Percentiles rank a stretch among this genome's conserved stretches.
phyloP scores from a whole-genome alignment of 164 flowering plant genomes.

The Piper betle region DNA sequence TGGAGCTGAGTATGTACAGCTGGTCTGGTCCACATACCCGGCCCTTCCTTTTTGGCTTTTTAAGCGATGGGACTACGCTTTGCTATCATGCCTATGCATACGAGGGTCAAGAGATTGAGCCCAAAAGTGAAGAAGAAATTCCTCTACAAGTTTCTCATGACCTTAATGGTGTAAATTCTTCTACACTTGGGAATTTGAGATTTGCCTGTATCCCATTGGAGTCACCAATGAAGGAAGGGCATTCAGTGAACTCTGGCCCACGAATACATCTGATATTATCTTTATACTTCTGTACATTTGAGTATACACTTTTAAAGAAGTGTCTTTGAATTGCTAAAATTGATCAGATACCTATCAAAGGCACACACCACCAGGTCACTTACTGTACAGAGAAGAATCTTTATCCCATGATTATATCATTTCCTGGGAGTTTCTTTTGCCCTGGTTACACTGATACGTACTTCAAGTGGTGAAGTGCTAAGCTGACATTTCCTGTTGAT shows the following conservation, averaged over 20 bases:
- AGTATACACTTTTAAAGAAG: background rate
- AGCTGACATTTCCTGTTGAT: slow-evolving; percentile 6
- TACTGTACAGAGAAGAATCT: slow-evolving; percentile 89
- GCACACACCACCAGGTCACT: slow-evolving; percentile 96
- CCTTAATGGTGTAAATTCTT: slow-evolving; percentile 30
- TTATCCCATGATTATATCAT: slow-evolving; percentile 82
- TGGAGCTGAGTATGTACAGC: slow-evolving; percentile 83
- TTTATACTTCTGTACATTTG: background rate
- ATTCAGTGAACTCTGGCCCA: slow-evolving; percentile 29
- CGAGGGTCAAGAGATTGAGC: slow-evolving; percentile 57
- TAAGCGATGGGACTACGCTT: slow-evolving; percentile 84
- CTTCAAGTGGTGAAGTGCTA: background rate
- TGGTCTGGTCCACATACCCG: slow-evolving; percentile 78
- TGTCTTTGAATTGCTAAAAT: background rate
- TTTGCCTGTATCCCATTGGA: slow-evolving; percentile 67
- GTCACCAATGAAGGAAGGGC: slow-evolving; percentile 59
- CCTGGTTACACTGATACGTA: background rate
- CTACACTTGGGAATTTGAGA: slow-evolving; percentile 82
- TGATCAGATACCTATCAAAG: slow-evolving; percentile 75
- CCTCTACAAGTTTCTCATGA: slow-evolving; percentile 30
- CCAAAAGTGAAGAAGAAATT: slow-evolving; percentile 44
- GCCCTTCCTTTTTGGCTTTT: slow-evolving; percentile 72
- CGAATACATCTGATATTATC: slow-evolving; percentile 19
- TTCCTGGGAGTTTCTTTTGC: slow-evolving; percentile 54
- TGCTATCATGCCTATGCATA: slow-evolving; percentile 89